Evolutionary conservation across 441 rosid species (phyloP).

Genomic region (Breynia disticha): DNA sequence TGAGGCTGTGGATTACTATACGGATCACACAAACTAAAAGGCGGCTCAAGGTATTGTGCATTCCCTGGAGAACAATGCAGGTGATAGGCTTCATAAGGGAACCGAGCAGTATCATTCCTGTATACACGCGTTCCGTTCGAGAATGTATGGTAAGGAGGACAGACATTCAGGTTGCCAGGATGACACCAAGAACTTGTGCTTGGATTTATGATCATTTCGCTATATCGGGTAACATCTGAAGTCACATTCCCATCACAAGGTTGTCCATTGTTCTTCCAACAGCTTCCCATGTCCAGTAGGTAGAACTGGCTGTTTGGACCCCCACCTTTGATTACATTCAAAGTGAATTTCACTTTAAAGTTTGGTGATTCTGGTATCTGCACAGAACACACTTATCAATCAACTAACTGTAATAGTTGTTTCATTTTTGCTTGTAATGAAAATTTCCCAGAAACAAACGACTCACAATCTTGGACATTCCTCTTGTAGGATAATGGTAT

Average conservation of each 20-base stretch:
- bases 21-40: slow-evolving; percentile 58
- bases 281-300: slow-evolving; percentile 66
- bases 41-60: slow-evolving; percentile 39
- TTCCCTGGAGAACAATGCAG: slow-evolving; percentile 63
- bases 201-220: slow-evolving; percentile 71
- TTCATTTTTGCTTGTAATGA: slow-evolving; percentile 14
- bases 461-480: slow-evolving; percentile 70
- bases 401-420: slow-evolving; percentile 4
- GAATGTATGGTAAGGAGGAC: slow-evolving; percentile 65
- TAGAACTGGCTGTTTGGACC: slow-evolving; percentile 70
- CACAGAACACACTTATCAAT: slow-evolving; percentile 1
- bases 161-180: slow-evolving; percentile 30
- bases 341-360: slow-evolving; percentile 54
- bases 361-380: slow-evolving; percentile 66
- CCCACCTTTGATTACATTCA: slow-evolving; percentile 55
- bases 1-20: slow-evolving; percentile 84
- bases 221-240: slow-evolving; percentile 60
- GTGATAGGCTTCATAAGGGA: slow-evolving; percentile 65
- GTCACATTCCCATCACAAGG: slow-evolving; percentile 59
- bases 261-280: slow-evolving; percentile 77
- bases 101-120: slow-evolving; percentile 39
- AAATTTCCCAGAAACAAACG: neutral
- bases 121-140: slow-evolving; percentile 40
- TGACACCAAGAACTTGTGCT: slow-evolving; percentile 38
- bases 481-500: slow-evolving; percentile 71